A percentile compares a stretch with the other conserved stretches of the same genome.
phyloP scores from a whole-genome alignment of 2,329 filamentous ascomycete genomes.

The Epichloe amarillans region DNA sequence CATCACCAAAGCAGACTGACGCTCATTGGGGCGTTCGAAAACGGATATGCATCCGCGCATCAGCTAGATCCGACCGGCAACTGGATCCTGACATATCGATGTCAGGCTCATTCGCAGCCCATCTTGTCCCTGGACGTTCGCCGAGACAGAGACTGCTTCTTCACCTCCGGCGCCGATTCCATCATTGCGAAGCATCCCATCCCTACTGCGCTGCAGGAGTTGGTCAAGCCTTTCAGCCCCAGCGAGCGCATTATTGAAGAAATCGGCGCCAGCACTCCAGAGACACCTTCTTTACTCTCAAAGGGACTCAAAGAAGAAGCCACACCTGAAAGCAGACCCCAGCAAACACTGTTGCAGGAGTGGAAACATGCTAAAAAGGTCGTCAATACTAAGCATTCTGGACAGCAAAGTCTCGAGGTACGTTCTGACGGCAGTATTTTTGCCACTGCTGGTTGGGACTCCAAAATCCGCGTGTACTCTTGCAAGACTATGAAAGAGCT shows the following conservation, averaged over 20 bases:
- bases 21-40: slow-evolving; percentile 72
- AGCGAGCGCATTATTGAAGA: slow-evolving; percentile 5
- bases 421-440: slow-evolving; percentile 73
- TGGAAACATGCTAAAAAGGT: slow-evolving; percentile 42
- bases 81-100: slow-evolving; percentile 46
- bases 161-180: slow-evolving; percentile 75
- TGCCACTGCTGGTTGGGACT: slow-evolving; percentile 89
- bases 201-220: slow-evolving; percentile 20
- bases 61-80: slow-evolving; percentile 28
- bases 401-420: slow-evolving; percentile 69
- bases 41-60: slow-evolving; percentile 59
- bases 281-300: slow-evolving; percentile 14
- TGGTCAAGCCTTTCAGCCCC: slow-evolving; percentile 5
- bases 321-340: background rate
- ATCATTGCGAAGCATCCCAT: slow-evolving; percentile 65
- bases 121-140: slow-evolving; percentile 59
- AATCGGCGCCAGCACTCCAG: slow-evolving; percentile 7
- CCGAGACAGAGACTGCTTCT: slow-evolving; percentile 41
- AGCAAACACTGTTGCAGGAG: slow-evolving; percentile 12
- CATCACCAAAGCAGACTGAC: slow-evolving; percentile 37
- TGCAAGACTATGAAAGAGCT: slow-evolving; percentile 70
- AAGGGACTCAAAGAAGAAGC: slow-evolving; percentile 8
- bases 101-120: slow-evolving; percentile 63
- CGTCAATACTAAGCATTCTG: slow-evolving; percentile 72
- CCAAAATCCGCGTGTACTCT: slow-evolving; percentile 67